Base-by-base conservation (phyloP, 2,329 filamentous ascomycete genomes). In the Emericellopsis atlantica region DNA sequence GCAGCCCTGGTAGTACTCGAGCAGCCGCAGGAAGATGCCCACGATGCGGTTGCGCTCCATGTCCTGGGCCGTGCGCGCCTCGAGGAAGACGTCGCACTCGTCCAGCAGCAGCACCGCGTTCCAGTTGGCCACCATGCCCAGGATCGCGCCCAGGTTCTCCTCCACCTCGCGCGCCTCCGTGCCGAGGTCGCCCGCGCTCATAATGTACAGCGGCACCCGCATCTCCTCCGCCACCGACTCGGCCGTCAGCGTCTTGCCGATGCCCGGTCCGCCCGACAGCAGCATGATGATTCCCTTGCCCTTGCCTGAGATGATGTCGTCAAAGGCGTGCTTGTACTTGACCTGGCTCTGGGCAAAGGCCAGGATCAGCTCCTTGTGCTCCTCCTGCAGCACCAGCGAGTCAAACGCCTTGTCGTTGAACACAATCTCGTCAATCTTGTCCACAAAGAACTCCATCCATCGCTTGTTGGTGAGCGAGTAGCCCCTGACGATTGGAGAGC, bases 111-210 rank as follows among this genome's bases (percentile, higher is more conserved):
- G 53, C 46, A 69, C 59, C 2, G 59, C 61, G 39, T 61, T 56
- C 64, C 65, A 68, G 45, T 52, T 51, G 5, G 83, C 77, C 2
- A 82, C 81, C 45, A 89, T 79, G 52, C 84, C 79, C 45, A 89
- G 48, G 40, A 59, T 56, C 0, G 43, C 45, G 1, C 41, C 22
- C 1, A 86, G 67, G 48, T 79, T 77, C 10, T 63, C 62, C 55
- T 86, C 84, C 0, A 89, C 69, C 14, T 71, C 70, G 44, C 71
- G 67, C 0, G 79, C 72, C 41, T 80, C 72, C 2, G 76, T 76
- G 23, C 84, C 83, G 0, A 89, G 69, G 53, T 88, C 83, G 24
- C 83, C 83, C 0, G 81, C 81, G 45, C 62, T 65, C 38, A 75
- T 61, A 21, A 61, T 63, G 49, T 72, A 72, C 6, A 75, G 58